These are phyloP conservation scores for Cercophora samala DNA, from an alignment of 495 filamentous ascomycete species.

Conservation along the genomic window DNA sequence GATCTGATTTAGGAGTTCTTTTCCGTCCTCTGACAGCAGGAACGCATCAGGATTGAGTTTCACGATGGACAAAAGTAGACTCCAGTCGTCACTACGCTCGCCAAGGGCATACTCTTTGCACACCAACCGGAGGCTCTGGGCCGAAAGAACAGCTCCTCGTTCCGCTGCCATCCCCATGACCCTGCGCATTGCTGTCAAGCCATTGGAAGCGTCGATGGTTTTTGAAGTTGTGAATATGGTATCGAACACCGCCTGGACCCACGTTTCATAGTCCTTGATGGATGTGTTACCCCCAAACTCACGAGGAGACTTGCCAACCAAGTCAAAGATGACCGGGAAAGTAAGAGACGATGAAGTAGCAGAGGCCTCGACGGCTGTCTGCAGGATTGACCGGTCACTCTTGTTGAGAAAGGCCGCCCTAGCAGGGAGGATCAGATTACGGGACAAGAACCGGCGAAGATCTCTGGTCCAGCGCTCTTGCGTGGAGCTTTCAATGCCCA, in stretches of 20 bases:
- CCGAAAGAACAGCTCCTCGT: slow-evolving; percentile 21
- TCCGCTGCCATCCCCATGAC: slow-evolving; percentile 44
- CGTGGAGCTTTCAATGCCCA: slow-evolving; percentile 17
- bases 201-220: slow-evolving; percentile 13
- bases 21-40: slow-evolving; percentile 40
- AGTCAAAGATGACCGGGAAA: slow-evolving; percentile 52
- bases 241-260: slow-evolving; percentile 66
- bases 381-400: slow-evolving; percentile 35
- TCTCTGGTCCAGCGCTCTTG: slow-evolving; percentile 35
- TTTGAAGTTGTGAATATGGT: slow-evolving; percentile 38
- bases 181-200: slow-evolving; percentile 28
- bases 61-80: slow-evolving; percentile 56
- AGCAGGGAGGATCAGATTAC: slow-evolving; percentile 67
- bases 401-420: slow-evolving; percentile 53
- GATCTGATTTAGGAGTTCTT: slow-evolving; percentile 36
- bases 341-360: slow-evolving; percentile 33
- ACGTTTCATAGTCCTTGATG: slow-evolving; percentile 54
- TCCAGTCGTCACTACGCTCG: slow-evolving; percentile 54
- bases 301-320: slow-evolving; percentile 55
- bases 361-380: slow-evolving; percentile 33
- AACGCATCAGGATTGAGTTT: slow-evolving; percentile 69
- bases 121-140: slow-evolving; percentile 37
- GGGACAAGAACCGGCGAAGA: slow-evolving; percentile 62
- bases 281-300: slow-evolving; percentile 53
- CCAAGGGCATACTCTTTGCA: slow-evolving; percentile 41